Conservation (phyloP, 2,329 filamentous ascomycete species). For the Stagonosporopsis chrysanthemi region DNA sequence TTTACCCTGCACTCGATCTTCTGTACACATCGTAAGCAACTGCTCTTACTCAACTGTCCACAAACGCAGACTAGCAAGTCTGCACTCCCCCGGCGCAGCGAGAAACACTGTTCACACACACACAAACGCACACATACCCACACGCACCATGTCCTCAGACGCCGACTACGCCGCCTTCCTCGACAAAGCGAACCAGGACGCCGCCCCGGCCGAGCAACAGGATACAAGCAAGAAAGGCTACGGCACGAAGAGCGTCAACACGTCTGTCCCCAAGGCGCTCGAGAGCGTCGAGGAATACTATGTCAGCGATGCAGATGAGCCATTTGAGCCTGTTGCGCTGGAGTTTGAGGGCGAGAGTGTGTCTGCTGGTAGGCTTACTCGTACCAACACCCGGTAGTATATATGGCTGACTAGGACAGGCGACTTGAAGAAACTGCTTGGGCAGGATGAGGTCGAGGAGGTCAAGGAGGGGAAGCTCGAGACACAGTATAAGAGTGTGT, state of each 20-base stretch:
- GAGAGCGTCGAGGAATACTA: constrained; percentile 67
- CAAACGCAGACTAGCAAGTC: background rate
- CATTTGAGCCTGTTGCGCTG: constrained; percentile 79
- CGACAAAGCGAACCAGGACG: constrained; percentile 82
- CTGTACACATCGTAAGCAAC: background rate
- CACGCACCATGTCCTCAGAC: constrained; percentile 72
- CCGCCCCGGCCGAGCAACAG: constrained; percentile 37
- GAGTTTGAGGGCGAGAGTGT: constrained; percentile 59
- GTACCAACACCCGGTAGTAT: too few relatives aligned
- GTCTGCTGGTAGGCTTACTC: background rate
- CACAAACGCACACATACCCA: constrained; percentile 2
- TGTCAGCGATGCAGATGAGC: constrained; percentile 83
- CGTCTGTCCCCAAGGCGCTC: constrained; percentile 63
- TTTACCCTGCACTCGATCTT: background rate
- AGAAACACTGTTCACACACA: background rate
- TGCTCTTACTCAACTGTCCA: background rate
- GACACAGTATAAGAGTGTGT: constrained; percentile 72
- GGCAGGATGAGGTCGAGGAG: constrained; percentile 68
- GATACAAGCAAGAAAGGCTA: constrained; percentile 34
- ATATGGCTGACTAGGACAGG: constrained; percentile 55
- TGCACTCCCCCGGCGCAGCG: background rate
- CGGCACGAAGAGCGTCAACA: constrained; percentile 52
- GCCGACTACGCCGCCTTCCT: constrained; percentile 85
- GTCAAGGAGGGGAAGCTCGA: constrained; percentile 75
- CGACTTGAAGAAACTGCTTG: constrained; percentile 73